These are phyloP conservation scores for Corynascus novoguineensis DNA, from an alignment of 495 filamentous ascomycete species.

Conservation along the genomic window DNA sequence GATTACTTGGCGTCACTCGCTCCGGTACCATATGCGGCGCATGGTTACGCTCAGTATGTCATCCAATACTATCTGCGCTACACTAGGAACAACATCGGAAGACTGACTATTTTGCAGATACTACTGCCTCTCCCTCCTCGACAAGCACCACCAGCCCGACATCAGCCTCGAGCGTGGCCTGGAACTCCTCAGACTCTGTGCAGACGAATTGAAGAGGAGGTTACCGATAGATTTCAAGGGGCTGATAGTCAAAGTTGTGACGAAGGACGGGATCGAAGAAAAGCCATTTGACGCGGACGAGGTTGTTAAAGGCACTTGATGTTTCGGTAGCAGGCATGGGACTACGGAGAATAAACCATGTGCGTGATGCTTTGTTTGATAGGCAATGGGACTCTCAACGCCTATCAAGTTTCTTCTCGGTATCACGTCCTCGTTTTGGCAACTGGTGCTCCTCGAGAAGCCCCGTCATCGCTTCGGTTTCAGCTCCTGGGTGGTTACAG, in stretches of 20 bases:
- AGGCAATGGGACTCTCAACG: constrained; percentile 11
- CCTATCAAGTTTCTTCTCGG: constrained; percentile 1
- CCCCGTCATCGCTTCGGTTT: constrained; percentile 6
- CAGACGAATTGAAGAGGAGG: constrained; percentile 90
- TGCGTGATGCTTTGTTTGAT: constrained; percentile 30
- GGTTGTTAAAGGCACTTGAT: constrained; percentile 60
- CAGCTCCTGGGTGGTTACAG: constrained; percentile 9
- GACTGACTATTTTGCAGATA: constrained; percentile 44
- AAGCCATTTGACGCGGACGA: constrained; percentile 75
- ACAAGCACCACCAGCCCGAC: constrained; percentile 96
- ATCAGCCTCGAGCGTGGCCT: constrained; percentile 81
- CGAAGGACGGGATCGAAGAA: constrained; percentile 81
- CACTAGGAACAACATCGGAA: background rate
- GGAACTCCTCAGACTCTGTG: constrained; percentile 87
- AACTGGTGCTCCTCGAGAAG: background rate
- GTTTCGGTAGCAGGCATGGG: background rate
- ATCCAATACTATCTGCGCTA: background rate
- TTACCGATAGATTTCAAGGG: constrained; percentile 99
- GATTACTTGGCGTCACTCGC: constrained; percentile 92
- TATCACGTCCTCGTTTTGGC: constrained; percentile 3
- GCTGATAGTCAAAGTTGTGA: constrained; percentile 84
- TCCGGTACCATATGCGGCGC: constrained; percentile 86
- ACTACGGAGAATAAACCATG: constrained; percentile 15
- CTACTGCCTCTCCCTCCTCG: constrained; percentile 91
- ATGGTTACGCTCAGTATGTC: constrained; percentile 93